Base-by-base conservation (phyloP, 345 rosid genomes). In the Linum usitatissimum region DNA sequence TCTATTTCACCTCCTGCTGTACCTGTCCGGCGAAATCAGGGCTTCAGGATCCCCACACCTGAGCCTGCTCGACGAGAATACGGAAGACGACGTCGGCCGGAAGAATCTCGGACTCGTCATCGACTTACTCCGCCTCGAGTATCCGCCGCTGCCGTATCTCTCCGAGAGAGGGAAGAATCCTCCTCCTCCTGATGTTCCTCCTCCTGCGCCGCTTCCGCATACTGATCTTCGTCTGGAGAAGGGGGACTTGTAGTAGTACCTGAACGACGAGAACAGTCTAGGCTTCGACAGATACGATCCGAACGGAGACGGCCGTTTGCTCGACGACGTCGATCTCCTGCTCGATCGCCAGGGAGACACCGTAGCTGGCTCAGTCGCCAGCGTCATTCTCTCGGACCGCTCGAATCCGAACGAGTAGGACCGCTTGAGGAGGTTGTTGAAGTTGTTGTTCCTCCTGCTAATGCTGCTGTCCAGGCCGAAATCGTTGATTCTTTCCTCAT, bases 401-500 rank as follows among this genome's bases (percentile, higher is more conserved):
- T 55, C 59, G 59, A 55, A 55, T 28, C 59, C 59, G 59, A 55
- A 55, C 6, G 21, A 55, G 59, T 55, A 18, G 9, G 59, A 55
- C 12, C 28, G 21, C 20, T 55, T 55, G 0, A 55, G 14, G 13
- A n/a, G 30, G 30, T 10, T 55, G 30, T 10, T 55, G 59, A 18
- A 14, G 10, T 28, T 55, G 59, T 55, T 55, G 30, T 19, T 28
- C 21, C 28, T 55, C 2, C 51, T 45, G 51, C 51, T 45, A 45
- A 39, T 39, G 45, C 9, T 10, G 7, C 51, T 45, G 17, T 45
- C 51, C 3, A 45, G 17, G 12, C 51, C 51, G 51, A 34, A 34
- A 34, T 34, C 38, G 38, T 7, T 34, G 38, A 34, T 34, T 34
- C 38, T 34, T 5, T 4, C 8, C 38, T 34, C 28, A 23, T 23